These are phyloP conservation scores for Sugiyamaella novakii DNA, from an alignment of 1,139 yeast genomes.

Conservation along the genomic window DNA sequence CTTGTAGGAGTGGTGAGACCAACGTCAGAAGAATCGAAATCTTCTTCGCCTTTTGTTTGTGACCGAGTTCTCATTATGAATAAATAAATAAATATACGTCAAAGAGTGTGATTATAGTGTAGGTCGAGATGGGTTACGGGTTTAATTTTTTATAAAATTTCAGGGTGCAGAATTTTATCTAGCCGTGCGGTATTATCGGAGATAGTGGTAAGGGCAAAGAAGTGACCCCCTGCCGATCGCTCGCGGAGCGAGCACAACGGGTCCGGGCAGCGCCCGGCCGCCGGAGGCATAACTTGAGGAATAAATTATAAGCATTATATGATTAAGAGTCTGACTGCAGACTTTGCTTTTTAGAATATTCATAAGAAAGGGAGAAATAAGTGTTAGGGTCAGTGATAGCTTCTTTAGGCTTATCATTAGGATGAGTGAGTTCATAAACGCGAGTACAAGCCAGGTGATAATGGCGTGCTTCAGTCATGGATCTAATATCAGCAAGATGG, in stretches of 20 bases:
- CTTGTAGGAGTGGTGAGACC: not conserved
- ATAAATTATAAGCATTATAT: too few relatives aligned
- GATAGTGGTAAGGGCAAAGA: slow-evolving; percentile 4
- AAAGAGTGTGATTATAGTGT: not conserved
- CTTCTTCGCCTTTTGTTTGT: slow-evolving; percentile 1
- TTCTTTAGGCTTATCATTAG: slow-evolving; percentile 43
- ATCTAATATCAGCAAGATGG: slow-evolving; percentile 64
- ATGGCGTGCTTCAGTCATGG: slow-evolving; percentile 63
- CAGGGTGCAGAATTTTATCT: not conserved
- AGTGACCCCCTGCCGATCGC: slow-evolving; percentile 13
- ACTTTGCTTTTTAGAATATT: slow-evolving; percentile 12
- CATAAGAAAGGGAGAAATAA: slow-evolving; percentile 65
- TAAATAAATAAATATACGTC: not conserved
- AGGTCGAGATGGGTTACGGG: too few relatives aligned
- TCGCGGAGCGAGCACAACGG: not conserved
- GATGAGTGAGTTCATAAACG: slow-evolving; percentile 81
- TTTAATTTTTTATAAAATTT: too few relatives aligned
- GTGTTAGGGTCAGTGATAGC: slow-evolving; percentile 83
- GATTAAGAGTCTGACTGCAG: too few relatives aligned
- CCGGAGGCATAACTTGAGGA: too few relatives aligned
- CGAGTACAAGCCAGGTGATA: slow-evolving; percentile 88
- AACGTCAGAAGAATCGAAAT: not conserved
- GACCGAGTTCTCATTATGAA: slow-evolving; percentile 16
- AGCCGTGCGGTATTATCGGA: not conserved
- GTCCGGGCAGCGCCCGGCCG: too few relatives aligned